These are phyloP conservation scores for Malbranchea cinnamomea DNA, from an alignment of 2,329 filamentous ascomycete genomes.

Conservation along the genomic window DNA sequence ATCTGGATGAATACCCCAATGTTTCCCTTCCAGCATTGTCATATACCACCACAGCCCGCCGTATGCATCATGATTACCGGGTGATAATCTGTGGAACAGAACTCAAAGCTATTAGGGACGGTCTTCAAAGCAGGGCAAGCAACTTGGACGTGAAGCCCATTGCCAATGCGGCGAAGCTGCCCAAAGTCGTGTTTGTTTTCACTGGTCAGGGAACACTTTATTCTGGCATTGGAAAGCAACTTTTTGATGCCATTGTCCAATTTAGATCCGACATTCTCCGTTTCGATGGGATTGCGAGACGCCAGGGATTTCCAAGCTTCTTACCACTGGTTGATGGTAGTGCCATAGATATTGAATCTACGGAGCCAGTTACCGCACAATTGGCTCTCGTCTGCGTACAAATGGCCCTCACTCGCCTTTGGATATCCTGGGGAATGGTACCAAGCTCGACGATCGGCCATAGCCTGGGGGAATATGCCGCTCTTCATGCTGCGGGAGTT, in stretches of 20 bases:
- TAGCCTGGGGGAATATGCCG: constrained; percentile 27
- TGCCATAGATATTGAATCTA: constrained; percentile 9
- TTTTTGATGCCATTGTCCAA: constrained; percentile 15
- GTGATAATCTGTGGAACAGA: constrained; percentile 1
- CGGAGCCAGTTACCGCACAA: constrained; percentile 20
- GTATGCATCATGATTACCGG: constrained; percentile 21
- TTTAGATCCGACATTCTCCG: constrained; percentile 20
- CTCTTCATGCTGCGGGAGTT: constrained; percentile 22
- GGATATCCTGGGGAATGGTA: constrained; percentile 18
- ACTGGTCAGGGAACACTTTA: constrained; percentile 24
- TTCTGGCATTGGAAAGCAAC: constrained; percentile 14
- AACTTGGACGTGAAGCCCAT: background rate
- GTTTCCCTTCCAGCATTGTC: constrained; percentile 37
- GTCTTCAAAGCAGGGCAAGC: no score
- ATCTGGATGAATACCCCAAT: constrained; percentile 37
- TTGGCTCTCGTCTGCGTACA: constrained; percentile 26
- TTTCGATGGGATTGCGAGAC: constrained; percentile 17
- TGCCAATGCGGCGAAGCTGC: constrained; percentile 6
- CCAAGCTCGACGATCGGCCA: constrained; percentile 18
- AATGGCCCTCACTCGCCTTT: constrained; percentile 35
- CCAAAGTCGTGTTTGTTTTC: constrained; percentile 22
- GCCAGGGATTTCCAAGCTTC: constrained; percentile 18
- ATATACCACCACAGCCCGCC: constrained; percentile 50
- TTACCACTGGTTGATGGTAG: constrained; percentile 16
- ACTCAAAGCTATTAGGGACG: no score